Evolutionary conservation across 176 grass and related monocot species (phyloP).

Genomic region (Carex scoparia): DNA sequence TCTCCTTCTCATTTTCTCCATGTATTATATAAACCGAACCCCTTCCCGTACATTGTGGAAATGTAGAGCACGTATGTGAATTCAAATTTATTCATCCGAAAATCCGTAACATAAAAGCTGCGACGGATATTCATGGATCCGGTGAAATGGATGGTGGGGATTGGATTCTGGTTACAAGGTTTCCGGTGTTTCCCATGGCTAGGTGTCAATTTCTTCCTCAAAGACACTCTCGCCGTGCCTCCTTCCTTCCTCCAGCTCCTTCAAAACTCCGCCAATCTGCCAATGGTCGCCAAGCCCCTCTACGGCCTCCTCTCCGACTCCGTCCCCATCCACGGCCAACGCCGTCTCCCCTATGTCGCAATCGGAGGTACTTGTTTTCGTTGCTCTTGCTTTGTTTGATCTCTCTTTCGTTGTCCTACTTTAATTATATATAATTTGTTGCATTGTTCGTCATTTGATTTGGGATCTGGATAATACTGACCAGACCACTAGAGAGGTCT

Average conservation of each 20-base stretch:
- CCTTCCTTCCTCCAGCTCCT: slow-evolving; percentile 82
- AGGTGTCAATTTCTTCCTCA: slow-evolving; percentile 88
- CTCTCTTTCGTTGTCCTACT: not conserved
- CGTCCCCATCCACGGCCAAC: slow-evolving; percentile 58
- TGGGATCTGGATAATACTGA: not conserved
- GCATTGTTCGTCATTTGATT: not conserved
- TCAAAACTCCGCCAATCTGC: slow-evolving; percentile 74
- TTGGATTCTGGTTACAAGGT: slow-evolving; percentile 93
- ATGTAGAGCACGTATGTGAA: not conserved
- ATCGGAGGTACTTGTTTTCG: slow-evolving; percentile 52
- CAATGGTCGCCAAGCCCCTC: slow-evolving; percentile 93
- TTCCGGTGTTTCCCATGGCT: slow-evolving; percentile 90
- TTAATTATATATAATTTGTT: not conserved
- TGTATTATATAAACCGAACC: no score
- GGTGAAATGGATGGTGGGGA: slow-evolving; percentile 56
- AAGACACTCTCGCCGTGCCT: slow-evolving; percentile 74
- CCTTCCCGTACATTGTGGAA: not conserved
- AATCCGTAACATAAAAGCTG: not conserved
- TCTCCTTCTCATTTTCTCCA: no score
- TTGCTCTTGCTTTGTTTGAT: not conserved
- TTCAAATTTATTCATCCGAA: not conserved
- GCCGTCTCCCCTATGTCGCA: slow-evolving; percentile 85
- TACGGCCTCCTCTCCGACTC: slow-evolving; percentile 79
- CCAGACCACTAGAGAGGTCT: not conserved
- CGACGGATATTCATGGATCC: slow-evolving; percentile 16